A percentile compares a stretch with the other conserved stretches of the same genome.
Conservation (phyloP, 2,329 filamentous ascomycete genomes). For the Pseudogymnoascus destructans region DNA sequence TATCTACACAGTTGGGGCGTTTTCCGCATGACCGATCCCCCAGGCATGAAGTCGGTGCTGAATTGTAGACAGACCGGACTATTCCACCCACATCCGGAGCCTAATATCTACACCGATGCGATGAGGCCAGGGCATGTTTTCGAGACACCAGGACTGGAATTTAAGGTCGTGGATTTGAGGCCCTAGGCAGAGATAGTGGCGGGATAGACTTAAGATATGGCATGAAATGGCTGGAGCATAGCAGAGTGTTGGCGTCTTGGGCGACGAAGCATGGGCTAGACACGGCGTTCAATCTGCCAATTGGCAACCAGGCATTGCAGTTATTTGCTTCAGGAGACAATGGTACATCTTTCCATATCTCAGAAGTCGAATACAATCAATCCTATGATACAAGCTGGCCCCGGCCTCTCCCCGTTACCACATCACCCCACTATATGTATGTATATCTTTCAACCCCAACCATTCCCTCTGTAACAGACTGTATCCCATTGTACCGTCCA, state of each 20-base stretch:
- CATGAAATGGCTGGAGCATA: conserved; percentile 1
- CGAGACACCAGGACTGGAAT: conserved; percentile 42
- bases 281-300: conserved; percentile 2
- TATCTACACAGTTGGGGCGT: conserved; percentile 57
- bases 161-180: conserved; percentile 53
- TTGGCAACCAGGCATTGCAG: background rate
- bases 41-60: conserved; percentile 74
- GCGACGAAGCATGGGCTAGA: background rate
- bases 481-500: background rate
- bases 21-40: conserved; percentile 86
- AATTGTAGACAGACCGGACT: conserved; percentile 64
- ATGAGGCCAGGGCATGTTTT: conserved; percentile 43
- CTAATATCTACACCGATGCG: conserved; percentile 30
- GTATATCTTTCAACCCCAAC: background rate
- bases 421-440: background rate
- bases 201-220: background rate
- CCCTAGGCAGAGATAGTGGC: conserved; percentile 13
- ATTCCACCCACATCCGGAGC: conserved; percentile 59
- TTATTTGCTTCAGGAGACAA: background rate
- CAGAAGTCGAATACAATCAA: background rate
- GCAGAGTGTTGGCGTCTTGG: conserved; percentile 13
- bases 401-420: background rate
- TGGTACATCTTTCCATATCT: background rate
- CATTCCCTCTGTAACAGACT: background rate
- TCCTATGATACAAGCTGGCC: background rate